Evolutionary conservation across 805 yeast species (phyloP), one percentile per base, ranked within the genome.

Genomic region (Alloascoidea africana): DNA sequence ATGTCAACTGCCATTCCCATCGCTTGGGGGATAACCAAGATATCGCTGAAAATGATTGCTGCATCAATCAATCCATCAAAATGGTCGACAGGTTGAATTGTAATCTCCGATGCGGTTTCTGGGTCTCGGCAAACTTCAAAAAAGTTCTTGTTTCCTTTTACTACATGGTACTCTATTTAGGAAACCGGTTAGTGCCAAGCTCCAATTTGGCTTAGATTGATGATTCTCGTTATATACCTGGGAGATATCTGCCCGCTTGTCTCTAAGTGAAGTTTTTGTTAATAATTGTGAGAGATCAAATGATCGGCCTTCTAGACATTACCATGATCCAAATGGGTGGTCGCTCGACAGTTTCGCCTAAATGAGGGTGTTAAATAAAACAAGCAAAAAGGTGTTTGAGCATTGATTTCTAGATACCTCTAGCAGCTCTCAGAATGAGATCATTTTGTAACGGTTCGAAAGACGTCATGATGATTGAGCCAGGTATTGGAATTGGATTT

Each of bases 281-380:
- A 46, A 19, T 19, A 33, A 27, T 33, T 14, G 17, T 17, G 13
- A 16, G 14, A n/a, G 5, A 17, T 23, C 30, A 30, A 17, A 2
- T 14, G 8, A 38, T 39, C 14, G n/a, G 11, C 4, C 18, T 5
- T 11, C 14, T 16, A 18, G 15, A 13, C 14, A 53, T 70, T 44
- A 68, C 73, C 96, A 86, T 86, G 47, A 87, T 80, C 96, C 96
- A 91, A 42, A 91, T 75, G 14, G 98, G 98, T 2, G 98, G 96
- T 54, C 98, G 75, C 59, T 91, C 97, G 32, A 89, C 96, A 42
- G 62, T 62, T 54, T 89, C 94, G 37, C 80, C 61, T 51, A 38
- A n/a, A 14, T 33, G 23, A 16, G 16, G 17, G 41, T 17, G 15
- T 39, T 37, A 5, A 38, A 4, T 1, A 27, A 16, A 17, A 14